Conservation (phyloP, 345 rosid species). For the Melastoma malabathricum region DNA sequence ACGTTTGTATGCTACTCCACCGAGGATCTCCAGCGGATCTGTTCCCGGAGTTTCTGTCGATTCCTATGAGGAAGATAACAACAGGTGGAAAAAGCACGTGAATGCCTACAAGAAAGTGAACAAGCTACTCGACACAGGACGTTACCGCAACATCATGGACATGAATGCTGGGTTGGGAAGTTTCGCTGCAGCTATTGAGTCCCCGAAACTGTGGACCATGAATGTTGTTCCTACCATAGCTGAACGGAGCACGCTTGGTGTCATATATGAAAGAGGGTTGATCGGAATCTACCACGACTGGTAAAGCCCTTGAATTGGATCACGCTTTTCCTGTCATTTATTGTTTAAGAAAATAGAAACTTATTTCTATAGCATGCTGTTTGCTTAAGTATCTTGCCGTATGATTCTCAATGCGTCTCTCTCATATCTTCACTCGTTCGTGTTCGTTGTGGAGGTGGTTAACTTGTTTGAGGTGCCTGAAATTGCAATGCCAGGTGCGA, state of each 20-base stretch:
- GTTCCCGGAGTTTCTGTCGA: slow-evolving; percentile 76
- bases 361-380: background rate
- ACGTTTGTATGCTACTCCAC: slow-evolving; percentile 72
- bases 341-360: background rate
- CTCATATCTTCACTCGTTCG: too few relatives aligned
- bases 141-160: slow-evolving; percentile 95
- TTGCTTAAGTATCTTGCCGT: too few relatives aligned
- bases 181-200: slow-evolving; percentile 78
- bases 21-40: slow-evolving; percentile 79
- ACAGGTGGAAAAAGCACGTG: slow-evolving; percentile 74
- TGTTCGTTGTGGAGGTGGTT: too few relatives aligned
- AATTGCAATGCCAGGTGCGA: slow-evolving; percentile 56
- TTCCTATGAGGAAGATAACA: slow-evolving; percentile 60
- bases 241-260: slow-evolving; percentile 65
- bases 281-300: slow-evolving; percentile 98
- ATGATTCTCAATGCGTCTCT: too few relatives aligned
- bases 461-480: too few relatives aligned
- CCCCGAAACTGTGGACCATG: slow-evolving; percentile 85
- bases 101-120: slow-evolving; percentile 79
- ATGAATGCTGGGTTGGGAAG: slow-evolving; percentile 98
- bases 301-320: slow-evolving; percentile 25
- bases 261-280: slow-evolving; percentile 75
- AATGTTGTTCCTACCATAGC: slow-evolving; percentile 93
- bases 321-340: background rate
- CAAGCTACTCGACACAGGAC: slow-evolving; percentile 57